Evolutionary conservation across 192 early-diverging fungal species (phyloP).

Genomic region (Glomus cerebriforme): DNA sequence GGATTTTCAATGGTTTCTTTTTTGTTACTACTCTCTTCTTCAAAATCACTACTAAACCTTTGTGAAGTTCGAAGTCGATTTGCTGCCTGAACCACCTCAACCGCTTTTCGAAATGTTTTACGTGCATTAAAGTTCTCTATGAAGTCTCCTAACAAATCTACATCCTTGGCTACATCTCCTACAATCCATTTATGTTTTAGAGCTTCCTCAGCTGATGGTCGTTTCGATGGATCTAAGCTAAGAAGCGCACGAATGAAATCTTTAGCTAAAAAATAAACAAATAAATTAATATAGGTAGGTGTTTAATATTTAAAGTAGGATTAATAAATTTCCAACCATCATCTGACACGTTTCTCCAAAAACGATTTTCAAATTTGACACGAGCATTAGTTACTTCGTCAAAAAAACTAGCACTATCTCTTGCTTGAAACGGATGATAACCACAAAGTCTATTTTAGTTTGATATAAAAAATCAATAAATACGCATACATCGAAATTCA

Average conservation of each 20-base stretch:
- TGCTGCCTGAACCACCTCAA: conserved; percentile 49
- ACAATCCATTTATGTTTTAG: conserved; percentile 86
- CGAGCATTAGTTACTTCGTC: conserved; percentile 64
- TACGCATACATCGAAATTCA: not conserved
- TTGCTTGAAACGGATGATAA: conserved; percentile 75
- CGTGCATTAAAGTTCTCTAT: conserved; percentile 74
- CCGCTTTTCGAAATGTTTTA: conserved; percentile 63
- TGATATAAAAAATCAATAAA: not conserved
- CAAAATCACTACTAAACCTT: not conserved
- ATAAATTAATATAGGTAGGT: not conserved
- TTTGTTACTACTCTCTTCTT: not conserved
- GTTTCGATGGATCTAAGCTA: conserved; percentile 65
- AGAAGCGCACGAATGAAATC: conserved; percentile 75
- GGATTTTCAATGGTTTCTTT: not conserved
- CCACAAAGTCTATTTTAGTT: conserved; percentile 63
- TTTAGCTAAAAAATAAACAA: conserved; percentile 56
- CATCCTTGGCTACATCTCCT: conserved; percentile 56
- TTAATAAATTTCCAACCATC: conserved; percentile 55
- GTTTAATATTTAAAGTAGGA: not conserved
- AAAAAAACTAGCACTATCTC: conserved; percentile 59
- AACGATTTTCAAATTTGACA: conserved; percentile 71
- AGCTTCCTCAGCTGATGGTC: conserved; percentile 80
- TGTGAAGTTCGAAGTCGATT: not conserved
- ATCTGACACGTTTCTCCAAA: conserved; percentile 82
- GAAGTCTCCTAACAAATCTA: conserved; percentile 86